Percentiles rank a stretch among this genome's conserved stretches.
These are phyloP conservation scores for Golubevia sp. DNA, from an alignment of 1,284 basidiomycete species.

Conservation along the genomic window DNA sequence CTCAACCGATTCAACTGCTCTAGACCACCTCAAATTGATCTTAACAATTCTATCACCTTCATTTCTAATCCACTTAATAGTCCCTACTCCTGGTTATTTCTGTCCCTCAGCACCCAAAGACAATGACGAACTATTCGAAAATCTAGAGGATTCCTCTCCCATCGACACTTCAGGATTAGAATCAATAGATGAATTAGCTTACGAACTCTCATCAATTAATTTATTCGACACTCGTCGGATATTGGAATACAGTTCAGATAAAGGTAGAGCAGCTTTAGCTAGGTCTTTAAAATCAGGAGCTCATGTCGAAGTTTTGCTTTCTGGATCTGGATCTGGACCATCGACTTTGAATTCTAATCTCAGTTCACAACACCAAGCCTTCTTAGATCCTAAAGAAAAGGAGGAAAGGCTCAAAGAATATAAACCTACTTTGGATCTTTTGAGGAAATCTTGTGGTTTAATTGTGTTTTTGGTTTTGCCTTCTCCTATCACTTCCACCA, in stretches of 20 bases:
- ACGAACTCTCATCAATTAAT: conserved; percentile 3
- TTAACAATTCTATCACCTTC: neutral
- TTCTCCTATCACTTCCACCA: too few relatives aligned
- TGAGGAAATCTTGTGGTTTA: too few relatives aligned
- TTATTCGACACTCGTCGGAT: conserved; percentile 12
- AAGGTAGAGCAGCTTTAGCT: conserved; percentile 9
- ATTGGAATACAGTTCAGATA: conserved; percentile 11
- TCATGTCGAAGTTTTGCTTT: conserved; percentile 9
- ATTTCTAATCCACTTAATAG: conserved; percentile 12
- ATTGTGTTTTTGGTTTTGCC: too few relatives aligned
- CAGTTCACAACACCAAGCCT: too few relatives aligned
- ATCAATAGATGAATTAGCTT: neutral
- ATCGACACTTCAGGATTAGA: too few relatives aligned
- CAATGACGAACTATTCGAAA: neutral
- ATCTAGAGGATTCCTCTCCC: neutral
- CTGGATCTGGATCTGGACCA: too few relatives aligned
- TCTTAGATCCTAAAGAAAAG: too few relatives aligned
- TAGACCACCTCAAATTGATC: conserved; percentile 1
- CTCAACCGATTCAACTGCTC: neutral
- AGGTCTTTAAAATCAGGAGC: conserved; percentile 14
- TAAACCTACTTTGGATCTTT: too few relatives aligned
- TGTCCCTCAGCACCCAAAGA: neutral
- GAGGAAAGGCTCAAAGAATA: too few relatives aligned
- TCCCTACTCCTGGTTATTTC: neutral
- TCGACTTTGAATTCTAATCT: too few relatives aligned